Evolutionary conservation across 495 filamentous ascomycete species (phyloP).

Genomic region (Apiosordaria backusii): DNA sequence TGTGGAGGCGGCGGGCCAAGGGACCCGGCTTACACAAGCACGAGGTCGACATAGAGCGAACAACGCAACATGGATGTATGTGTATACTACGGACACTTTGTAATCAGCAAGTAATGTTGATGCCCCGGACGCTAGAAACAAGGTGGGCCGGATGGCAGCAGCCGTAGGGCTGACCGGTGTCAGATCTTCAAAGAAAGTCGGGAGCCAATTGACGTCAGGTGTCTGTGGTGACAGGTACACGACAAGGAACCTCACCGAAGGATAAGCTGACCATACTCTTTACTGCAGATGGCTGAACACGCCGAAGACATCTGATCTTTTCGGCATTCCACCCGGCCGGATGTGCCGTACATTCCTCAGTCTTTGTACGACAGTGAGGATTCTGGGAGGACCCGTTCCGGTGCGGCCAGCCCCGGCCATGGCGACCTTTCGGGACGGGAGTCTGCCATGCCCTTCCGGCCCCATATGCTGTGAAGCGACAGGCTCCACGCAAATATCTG

Average conservation of each 20-base stretch:
- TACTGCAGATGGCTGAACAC: neutral
- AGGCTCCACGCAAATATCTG: neutral
- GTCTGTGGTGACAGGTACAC: too few species aligned
- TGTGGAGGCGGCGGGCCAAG: neutral
- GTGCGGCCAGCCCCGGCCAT: too few species aligned
- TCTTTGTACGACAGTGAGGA: neutral
- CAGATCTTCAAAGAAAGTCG: neutral
- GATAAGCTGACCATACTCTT: neutral
- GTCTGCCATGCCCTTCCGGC: neutral
- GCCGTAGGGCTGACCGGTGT: neutral
- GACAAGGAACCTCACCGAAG: too few species aligned
- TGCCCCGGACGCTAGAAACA: neutral
- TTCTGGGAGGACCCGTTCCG: slow-evolving; percentile 3
- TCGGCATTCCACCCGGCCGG: neutral
- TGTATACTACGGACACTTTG: neutral
- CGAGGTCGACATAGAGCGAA: too few species aligned
- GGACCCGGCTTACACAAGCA: neutral
- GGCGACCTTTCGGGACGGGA: neutral
- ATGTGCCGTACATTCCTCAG: too few species aligned
- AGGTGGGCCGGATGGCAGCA: neutral
- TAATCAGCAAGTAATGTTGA: neutral
- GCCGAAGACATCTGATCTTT: neutral
- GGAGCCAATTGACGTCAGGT: neutral
- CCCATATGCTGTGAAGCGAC: neutral
- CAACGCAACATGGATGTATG: neutral